Evolutionary conservation across 1,284 basidiomycete genomes (phyloP).

Genomic region (Apiotrichum laibachii): DNA sequence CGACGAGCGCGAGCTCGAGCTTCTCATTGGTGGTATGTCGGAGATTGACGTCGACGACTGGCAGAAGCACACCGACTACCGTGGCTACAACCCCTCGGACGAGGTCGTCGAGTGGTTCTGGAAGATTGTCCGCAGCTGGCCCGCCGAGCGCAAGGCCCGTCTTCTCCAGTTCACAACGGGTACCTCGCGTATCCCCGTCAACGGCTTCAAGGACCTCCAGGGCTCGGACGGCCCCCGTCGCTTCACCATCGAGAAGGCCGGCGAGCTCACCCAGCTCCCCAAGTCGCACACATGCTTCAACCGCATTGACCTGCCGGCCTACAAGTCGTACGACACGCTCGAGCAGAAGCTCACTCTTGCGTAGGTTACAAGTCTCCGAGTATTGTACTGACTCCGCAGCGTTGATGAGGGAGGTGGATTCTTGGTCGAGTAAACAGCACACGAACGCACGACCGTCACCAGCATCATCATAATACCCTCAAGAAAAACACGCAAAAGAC

Average conservation of each 20-base stretch:
- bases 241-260: conserved; percentile 94
- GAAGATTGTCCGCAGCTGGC: conserved; percentile 96
- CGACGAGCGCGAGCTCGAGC: conserved; percentile 93
- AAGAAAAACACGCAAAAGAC: not conserved
- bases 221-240: conserved; percentile 92
- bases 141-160: conserved; percentile 90
- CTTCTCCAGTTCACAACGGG: conserved; percentile 96
- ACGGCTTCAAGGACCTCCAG: conserved; percentile 98
- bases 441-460: not conserved
- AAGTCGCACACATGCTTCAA: conserved; percentile 89
- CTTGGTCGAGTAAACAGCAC: conserved; percentile 48
- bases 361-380: conserved; percentile 22
- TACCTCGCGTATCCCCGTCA: conserved; percentile 94
- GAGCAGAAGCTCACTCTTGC: conserved; percentile 86
- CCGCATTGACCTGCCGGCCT: conserved; percentile 80
- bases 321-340: conserved; percentile 82
- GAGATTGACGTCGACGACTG: conserved; percentile 81
- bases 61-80: conserved; percentile 63
- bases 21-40: conserved; percentile 97
- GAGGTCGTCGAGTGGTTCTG: conserved; percentile 99
- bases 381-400: not conserved
- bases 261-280: conserved; percentile 84
- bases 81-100: conserved; percentile 60
- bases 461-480: not conserved
- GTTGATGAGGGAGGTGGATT: conserved; percentile 66